A percentile compares a stretch with the other conserved stretches of the same genome.
phyloP scores from a whole-genome alignment of 2,329 filamentous ascomycete species.

The Fusarium equiseti region DNA sequence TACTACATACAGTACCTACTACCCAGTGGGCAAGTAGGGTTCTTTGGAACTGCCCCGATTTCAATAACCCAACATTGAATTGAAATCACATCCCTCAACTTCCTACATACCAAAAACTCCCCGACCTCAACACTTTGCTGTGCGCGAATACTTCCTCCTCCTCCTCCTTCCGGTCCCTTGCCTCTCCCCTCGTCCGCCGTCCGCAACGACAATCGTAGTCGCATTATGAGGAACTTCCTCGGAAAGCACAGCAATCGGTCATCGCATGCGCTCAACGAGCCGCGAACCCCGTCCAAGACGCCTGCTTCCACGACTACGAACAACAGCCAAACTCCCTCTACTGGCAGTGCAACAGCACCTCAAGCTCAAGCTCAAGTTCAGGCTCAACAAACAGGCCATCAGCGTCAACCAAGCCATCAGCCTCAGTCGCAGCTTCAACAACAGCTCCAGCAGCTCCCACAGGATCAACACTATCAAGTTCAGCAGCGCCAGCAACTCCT shows the following conservation, averaged over 20 bases:
- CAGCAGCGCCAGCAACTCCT: constrained; percentile 40
- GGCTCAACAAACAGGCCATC: constrained; percentile 27
- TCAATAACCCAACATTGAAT: constrained; percentile 22
- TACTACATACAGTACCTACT: neutral
- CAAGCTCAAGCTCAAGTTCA: constrained; percentile 13
- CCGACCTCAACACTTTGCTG: constrained; percentile 22
- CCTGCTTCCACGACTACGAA: constrained; percentile 27
- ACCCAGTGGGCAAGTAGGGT: neutral
- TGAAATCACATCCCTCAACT: constrained; percentile 31
- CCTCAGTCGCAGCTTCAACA: constrained; percentile 22
- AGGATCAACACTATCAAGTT: constrained; percentile 41
- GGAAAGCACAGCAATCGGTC: constrained; percentile 68
- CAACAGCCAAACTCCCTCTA: constrained; percentile 33
- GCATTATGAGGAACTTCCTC: constrained; percentile 65
- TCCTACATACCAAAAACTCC: constrained; percentile 22
- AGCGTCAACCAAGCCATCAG: constrained; percentile 38
- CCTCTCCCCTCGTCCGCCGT: constrained; percentile 7
- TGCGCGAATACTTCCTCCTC: constrained; percentile 19
- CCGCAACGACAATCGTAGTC: constrained; percentile 39
- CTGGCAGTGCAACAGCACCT: constrained; percentile 38
- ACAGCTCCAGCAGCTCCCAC: constrained; percentile 17
- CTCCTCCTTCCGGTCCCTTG: neutral
- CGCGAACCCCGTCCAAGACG: constrained; percentile 51
- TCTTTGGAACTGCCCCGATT: constrained; percentile 29
- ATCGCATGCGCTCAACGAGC: constrained; percentile 66